A percentile compares a stretch with the other conserved stretches of the same genome.
Evolutionary conservation across 345 rosid species (phyloP).

Genomic region (Gossypium ekmanianum): DNA sequence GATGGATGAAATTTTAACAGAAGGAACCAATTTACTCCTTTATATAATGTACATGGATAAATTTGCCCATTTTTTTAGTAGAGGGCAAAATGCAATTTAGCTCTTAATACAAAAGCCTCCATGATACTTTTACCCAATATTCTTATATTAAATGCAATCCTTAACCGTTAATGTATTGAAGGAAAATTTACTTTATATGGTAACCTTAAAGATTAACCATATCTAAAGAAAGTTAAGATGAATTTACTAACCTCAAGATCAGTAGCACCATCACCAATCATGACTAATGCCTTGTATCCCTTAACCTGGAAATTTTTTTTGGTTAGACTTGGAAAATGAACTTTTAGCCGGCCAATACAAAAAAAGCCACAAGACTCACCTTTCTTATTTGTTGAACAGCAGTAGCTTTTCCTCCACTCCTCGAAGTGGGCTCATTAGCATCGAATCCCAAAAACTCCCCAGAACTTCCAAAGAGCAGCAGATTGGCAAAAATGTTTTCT

Average conservation of each 20-base stretch:
- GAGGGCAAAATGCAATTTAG: no score
- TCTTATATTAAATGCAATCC: no score
- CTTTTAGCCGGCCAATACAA: slow-evolving; percentile 10
- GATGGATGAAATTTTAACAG: no score
- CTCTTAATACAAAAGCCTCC: no score
- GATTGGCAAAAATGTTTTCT: slow-evolving; percentile 85
- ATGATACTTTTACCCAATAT: no score
- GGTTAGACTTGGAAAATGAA: slow-evolving; percentile 21
- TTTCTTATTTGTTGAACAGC: slow-evolving; percentile 84
- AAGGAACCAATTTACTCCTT: no score
- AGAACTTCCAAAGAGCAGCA: slow-evolving; percentile 58
- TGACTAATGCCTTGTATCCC: slow-evolving; percentile 67
- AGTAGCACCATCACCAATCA: slow-evolving; percentile 99
- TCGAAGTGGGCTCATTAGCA: slow-evolving; percentile 82
- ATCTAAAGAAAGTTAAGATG: neutral
- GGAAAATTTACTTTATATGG: neutral
- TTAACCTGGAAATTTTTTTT: slow-evolving; percentile 42
- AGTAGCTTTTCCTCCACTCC: slow-evolving; percentile 92
- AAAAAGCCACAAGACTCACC: slow-evolving; percentile 35
- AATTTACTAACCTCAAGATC: slow-evolving; percentile 74
- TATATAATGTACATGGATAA: no score
- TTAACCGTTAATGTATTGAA: neutral
- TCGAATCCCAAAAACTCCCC: slow-evolving; percentile 85
- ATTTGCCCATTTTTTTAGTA: no score
- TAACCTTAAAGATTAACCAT: neutral